Evolutionary conservation across 768 basidiomycete species (phyloP), one percentile per base, ranked within the genome.

Genomic region (Russula earlei): DNA sequence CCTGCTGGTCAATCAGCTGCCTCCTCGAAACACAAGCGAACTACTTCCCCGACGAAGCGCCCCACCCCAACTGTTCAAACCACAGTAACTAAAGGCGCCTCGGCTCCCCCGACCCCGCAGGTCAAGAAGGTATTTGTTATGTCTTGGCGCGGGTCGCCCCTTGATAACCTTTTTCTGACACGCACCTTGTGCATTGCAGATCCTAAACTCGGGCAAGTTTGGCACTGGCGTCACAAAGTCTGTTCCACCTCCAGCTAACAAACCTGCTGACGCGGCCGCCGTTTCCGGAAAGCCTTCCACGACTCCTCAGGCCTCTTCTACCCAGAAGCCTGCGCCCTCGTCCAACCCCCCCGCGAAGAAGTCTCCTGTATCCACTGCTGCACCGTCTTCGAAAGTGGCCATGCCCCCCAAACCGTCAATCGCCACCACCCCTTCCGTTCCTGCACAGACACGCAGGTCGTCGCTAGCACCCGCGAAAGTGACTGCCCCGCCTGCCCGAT

Each of bases 41-140:
- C 63, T 1, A 50, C 8, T 44, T 56, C 50, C n/a, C 64, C 29
- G 64, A 58, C 62, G 49, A 67, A 41, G 62, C 68, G 25, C 69
- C 74, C 62, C 67, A 72, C 42, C 43, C 46, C 43, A 20, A 25
- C 55, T 12, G 71, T 70, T 56, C 81, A 75, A 65, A 65, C 74
- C 55, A 61, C 71, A 40, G 63, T 72, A 24, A 70, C 68, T 49
- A 85, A 81, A 70, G 56, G 72, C 22, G 72, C 73, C 62, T 72
- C 70, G 31, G 64, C 64, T 5, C 74, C 80, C 33, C 69, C 78
- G 40, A 78, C 81, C 19, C 76, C 80, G 53, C 67, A 75, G 10
- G 83, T 83, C 45, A 90, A 85, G 73, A 88, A 84, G 78, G 88
- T 84, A 60, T 55, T 60, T 56, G 43, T 55, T 25, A 55, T 54